phyloP scores from a whole-genome alignment of 106 monocot genomes.

The Platanthera guangdongensis region DNA sequence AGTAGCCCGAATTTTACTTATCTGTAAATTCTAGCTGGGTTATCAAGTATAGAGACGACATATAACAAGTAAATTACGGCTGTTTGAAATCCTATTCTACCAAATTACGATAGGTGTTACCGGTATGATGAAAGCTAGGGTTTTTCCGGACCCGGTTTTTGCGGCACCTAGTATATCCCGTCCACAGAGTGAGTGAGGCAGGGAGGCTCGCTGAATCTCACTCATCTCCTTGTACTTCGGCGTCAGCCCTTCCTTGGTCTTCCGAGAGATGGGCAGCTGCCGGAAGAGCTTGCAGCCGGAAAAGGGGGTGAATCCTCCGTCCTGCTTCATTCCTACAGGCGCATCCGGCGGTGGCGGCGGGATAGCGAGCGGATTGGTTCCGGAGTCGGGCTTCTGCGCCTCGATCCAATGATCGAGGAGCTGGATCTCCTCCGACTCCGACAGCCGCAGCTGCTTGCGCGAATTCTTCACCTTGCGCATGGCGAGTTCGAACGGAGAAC shows the following conservation, averaged over 20 bases:
- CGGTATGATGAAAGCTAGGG: slow-evolving; percentile 74
- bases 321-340: slow-evolving; percentile 21
- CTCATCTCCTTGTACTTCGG: slow-evolving; percentile 71
- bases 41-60: no score
- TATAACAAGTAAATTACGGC: no score
- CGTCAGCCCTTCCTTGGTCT: slow-evolving; percentile 62
- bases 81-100: not conserved
- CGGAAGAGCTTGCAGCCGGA: slow-evolving; percentile 52
- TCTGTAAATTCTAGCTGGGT: no score
- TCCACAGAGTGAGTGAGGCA: slow-evolving; percentile 72
- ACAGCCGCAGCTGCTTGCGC: slow-evolving; percentile 39
- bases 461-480: slow-evolving; percentile 33
- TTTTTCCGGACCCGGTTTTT: slow-evolving; percentile 72
- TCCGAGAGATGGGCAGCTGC: slow-evolving; percentile 80
- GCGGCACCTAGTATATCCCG: slow-evolving; percentile 72
- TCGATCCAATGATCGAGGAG: slow-evolving; percentile 79
- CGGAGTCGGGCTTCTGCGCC: slow-evolving; percentile 45
- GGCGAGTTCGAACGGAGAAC: not conserved
- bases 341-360: slow-evolving; percentile 34
- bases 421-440: slow-evolving; percentile 62
- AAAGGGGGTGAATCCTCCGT: slow-evolving; percentile 39
- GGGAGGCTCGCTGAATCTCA: slow-evolving; percentile 83
- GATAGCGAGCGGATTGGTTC: slow-evolving; percentile 63
- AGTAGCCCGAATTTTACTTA: no score
- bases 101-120: slow-evolving; percentile 21